Percentiles rank a stretch among this genome's conserved stretches.
phyloP scores from a whole-genome alignment of 1,139 yeast species.

The Geotrichum carabidarum region DNA sequence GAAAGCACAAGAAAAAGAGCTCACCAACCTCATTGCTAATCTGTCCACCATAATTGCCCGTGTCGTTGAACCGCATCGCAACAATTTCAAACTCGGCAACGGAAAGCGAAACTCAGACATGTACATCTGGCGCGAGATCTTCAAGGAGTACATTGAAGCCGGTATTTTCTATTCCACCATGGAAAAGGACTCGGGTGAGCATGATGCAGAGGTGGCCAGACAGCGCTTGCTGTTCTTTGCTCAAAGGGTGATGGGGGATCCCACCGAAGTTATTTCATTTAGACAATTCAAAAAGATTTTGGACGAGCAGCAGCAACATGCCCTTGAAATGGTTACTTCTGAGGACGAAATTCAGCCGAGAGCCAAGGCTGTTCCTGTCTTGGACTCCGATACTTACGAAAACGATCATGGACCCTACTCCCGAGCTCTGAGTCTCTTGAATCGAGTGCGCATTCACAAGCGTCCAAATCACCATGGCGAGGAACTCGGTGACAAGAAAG shows the following conservation, averaged over 20 bases:
- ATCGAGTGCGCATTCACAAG: background rate
- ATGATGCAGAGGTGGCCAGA: conserved; percentile 38
- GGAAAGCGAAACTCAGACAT: conserved; percentile 46
- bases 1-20: conserved; percentile 43
- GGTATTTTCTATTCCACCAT: conserved; percentile 60
- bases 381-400: conserved; percentile 1
- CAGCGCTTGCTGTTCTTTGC: conserved; percentile 43
- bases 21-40: conserved; percentile 44
- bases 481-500: background rate
- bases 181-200: conserved; percentile 47
- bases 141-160: conserved; percentile 58
- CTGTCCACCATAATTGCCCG: conserved; percentile 43
- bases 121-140: conserved; percentile 67
- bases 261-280: conserved; percentile 9
- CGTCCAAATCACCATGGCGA: background rate
- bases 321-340: background rate
- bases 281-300: conserved; percentile 11
- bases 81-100: background rate
- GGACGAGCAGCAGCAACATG: conserved; percentile 3
- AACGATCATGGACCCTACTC: conserved; percentile 7
- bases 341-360: background rate
- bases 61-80: conserved; percentile 41
- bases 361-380: background rate
- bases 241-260: conserved; percentile 29
- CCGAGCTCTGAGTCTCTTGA: conserved; percentile 3